phyloP scores from a whole-genome alignment of 1,284 basidiomycete species.

The Cutaneotrichosporon spelunceum region DNA sequence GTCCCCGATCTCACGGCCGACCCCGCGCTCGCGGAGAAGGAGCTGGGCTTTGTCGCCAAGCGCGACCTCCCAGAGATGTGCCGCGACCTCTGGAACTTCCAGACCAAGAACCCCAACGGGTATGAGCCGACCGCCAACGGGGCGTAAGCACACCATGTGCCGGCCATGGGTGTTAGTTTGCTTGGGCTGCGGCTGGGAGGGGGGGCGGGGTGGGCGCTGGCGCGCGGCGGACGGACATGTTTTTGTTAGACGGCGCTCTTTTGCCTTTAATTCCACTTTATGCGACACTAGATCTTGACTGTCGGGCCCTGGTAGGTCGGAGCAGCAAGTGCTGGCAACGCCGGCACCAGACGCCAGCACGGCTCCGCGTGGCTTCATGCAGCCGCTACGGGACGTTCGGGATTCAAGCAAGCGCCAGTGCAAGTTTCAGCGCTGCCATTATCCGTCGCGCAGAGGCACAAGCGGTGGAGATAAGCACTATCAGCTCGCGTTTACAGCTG shows the following conservation, averaged over 20 bases:
- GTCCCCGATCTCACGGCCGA: slow-evolving; percentile 97
- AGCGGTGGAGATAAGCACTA: too few species aligned
- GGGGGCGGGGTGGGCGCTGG: background rate
- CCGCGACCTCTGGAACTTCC: slow-evolving; percentile 88
- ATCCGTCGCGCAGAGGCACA: too few species aligned
- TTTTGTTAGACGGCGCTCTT: background rate
- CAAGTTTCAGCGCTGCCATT: too few species aligned
- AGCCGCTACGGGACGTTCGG: too few species aligned
- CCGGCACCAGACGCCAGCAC: too few species aligned
- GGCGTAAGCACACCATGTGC: background rate
- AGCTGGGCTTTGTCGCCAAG: slow-evolving; percentile 88
- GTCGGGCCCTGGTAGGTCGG: too few species aligned
- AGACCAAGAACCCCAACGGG: slow-evolving; percentile 74
- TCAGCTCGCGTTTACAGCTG: too few species aligned
- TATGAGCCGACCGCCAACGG: slow-evolving; percentile 52
- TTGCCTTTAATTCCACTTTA: background rate
- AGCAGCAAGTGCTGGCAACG: too few species aligned
- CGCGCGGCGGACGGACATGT: slow-evolving; percentile 2
- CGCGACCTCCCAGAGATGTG: slow-evolving; percentile 84
- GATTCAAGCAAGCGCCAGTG: too few species aligned
- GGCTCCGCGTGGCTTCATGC: too few species aligned
- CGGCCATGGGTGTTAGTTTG: background rate
- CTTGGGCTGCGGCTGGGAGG: background rate
- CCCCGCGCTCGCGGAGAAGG: slow-evolving; percentile 83
- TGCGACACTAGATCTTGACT: slow-evolving; percentile 1